Conservation (phyloP, 768 basidiomycete species). For the Amanita muscaria region DNA sequence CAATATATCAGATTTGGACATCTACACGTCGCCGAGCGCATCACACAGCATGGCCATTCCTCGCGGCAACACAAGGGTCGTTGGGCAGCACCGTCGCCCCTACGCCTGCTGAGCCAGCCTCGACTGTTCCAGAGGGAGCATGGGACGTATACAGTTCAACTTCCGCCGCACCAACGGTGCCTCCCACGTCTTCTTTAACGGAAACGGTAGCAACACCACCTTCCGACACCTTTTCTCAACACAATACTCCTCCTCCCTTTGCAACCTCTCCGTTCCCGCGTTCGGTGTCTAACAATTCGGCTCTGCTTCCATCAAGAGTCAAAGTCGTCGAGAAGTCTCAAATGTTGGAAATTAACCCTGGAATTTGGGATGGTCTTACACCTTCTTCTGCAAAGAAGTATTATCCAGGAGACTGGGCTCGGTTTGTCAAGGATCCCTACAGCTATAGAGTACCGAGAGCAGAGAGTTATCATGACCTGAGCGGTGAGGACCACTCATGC, state of each 20-base stretch:
- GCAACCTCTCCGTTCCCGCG: conserved; percentile 8
- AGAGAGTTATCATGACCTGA: conserved; percentile 95
- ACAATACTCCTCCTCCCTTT: conserved; percentile 8
- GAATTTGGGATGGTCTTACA: conserved; percentile 92
- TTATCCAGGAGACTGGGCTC: conserved; percentile 91
- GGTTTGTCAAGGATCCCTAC: conserved; percentile 90
- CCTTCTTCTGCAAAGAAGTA: conserved; percentile 82
- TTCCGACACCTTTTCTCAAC: no score
- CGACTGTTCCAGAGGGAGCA: no score
- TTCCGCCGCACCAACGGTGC: no score
- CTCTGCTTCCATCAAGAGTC: conserved; percentile 33
- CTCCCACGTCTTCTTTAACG: no score
- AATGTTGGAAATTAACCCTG: conserved; percentile 98
- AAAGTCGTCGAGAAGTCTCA: conserved; percentile 93
- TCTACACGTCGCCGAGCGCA: conserved; percentile 88
- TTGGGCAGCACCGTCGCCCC: conserved; percentile 12
- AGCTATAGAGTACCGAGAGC: conserved; percentile 86
- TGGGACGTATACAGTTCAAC: no score
- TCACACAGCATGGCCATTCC: conserved; percentile 95
- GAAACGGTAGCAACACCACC: no score
- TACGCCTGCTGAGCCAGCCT: not conserved
- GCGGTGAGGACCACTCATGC: conserved; percentile 35
- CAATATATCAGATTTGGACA: conserved; percentile 77
- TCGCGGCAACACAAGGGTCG: conserved; percentile 27
- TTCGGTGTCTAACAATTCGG: conserved; percentile 16